Evolutionary conservation across 2,329 filamentous ascomycete species (phyloP).

Genomic region (Arthrobotrys musiformis): DNA sequence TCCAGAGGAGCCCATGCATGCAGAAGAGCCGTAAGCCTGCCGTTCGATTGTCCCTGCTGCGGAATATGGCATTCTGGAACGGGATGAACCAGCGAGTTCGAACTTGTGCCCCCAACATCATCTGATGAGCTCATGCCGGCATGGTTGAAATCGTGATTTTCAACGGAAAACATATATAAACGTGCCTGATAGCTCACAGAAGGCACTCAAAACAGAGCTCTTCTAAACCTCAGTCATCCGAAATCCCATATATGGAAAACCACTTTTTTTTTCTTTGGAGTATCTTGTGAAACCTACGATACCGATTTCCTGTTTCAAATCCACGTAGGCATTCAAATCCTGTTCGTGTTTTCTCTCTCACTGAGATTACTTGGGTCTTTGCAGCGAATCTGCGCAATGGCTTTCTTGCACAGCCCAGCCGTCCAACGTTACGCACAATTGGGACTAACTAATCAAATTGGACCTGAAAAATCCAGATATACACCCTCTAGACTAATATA

Average conservation of each 20-base stretch:
- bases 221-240: not conserved
- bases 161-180: constrained; percentile 17
- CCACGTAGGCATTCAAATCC: not conserved
- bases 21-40: not conserved
- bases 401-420: constrained; percentile 13
- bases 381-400: constrained; percentile 5
- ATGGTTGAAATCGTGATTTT: not conserved
- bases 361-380: not conserved
- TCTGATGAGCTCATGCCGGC: not conserved
- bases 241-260: not conserved
- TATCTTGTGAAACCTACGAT: not conserved
- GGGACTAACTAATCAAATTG: not conserved
- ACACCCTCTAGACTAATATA: too few relatives aligned
- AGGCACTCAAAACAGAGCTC: not conserved
- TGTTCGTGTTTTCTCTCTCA: constrained; percentile 7
- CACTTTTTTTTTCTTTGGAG: not conserved
- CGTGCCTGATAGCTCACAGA: not conserved
- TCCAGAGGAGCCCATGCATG: constrained; percentile 8
- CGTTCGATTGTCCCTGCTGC: not conserved
- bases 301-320: not conserved
- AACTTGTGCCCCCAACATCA: not conserved
- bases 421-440: constrained; percentile 18
- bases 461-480: not conserved
- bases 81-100: not conserved
- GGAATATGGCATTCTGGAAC: not conserved